Evolutionary conservation across 2,329 filamentous ascomycete species (phyloP).

Genomic region (Graphilbum ipis-grandicollis): DNA sequence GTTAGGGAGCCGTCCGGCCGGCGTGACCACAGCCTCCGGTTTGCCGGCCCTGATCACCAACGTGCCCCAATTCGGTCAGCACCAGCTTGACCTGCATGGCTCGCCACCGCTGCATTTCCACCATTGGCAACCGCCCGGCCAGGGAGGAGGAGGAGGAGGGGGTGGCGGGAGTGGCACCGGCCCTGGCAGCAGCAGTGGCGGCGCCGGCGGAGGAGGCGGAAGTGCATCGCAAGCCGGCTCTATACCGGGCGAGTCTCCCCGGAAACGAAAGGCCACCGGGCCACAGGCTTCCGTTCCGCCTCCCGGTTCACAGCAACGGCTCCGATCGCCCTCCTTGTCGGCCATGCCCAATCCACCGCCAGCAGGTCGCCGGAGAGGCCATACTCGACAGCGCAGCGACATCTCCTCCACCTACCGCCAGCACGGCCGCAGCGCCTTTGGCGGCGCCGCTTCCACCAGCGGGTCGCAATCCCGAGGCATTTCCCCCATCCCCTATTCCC

Average conservation of each 20-base stretch:
- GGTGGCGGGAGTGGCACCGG: too few species aligned
- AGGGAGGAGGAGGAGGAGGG: slow-evolving; percentile 1
- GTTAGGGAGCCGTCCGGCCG: slow-evolving; percentile 17
- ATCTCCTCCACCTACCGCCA: slow-evolving; percentile 29
- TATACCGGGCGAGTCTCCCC: slow-evolving; percentile 47
- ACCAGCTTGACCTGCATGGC: slow-evolving; percentile 43
- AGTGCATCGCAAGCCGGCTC: slow-evolving; percentile 1
- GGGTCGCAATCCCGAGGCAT: slow-evolving; percentile 14
- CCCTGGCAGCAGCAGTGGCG: too few species aligned
- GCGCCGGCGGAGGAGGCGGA: not conserved
- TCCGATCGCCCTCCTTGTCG: slow-evolving; percentile 36
- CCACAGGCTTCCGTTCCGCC: slow-evolving; percentile 29
- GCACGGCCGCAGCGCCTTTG: slow-evolving; percentile 15
- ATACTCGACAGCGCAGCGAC: slow-evolving; percentile 50
- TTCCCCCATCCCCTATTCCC: slow-evolving; percentile 14
- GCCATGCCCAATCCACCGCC: slow-evolving; percentile 34
- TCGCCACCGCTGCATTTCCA: slow-evolving; percentile 77
- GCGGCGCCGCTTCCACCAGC: not conserved
- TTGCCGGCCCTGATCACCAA: slow-evolving; percentile 40
- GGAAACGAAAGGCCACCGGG: slow-evolving; percentile 64
- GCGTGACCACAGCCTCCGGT: slow-evolving; percentile 33
- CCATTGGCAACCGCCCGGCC: slow-evolving; percentile 60
- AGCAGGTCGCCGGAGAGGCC: slow-evolving; percentile 37
- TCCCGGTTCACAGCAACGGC: slow-evolving; percentile 25
- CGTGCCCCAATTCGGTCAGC: slow-evolving; percentile 8